Evolutionary conservation across 495 filamentous ascomycete genomes (phyloP).

Genomic region (Margaritispora aquatica): DNA sequence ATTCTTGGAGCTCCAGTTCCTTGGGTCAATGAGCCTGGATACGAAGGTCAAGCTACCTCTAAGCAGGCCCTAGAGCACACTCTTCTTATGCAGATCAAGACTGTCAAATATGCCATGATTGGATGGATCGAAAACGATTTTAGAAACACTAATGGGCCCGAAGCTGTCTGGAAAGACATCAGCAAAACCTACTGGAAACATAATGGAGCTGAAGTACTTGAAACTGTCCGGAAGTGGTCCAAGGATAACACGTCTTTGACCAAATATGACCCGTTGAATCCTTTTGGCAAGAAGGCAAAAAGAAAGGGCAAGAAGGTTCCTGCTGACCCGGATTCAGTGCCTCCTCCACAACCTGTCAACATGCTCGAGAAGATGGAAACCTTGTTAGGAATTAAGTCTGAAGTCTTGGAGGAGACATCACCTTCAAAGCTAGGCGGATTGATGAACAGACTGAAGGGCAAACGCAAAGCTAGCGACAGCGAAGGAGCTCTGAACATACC

Average conservation of each 20-base stretch:
- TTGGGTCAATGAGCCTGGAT: slow-evolving; percentile 52
- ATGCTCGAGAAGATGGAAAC: slow-evolving; percentile 6
- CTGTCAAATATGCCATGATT: slow-evolving; percentile 39
- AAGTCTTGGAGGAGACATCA: background rate
- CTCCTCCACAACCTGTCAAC: background rate
- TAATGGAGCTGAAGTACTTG: slow-evolving; percentile 3
- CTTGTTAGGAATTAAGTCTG: slow-evolving; percentile 1
- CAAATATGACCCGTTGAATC: background rate
- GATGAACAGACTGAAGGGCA: background rate
- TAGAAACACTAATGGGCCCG: background rate
- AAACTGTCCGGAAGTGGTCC: slow-evolving; percentile 9
- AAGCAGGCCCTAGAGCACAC: slow-evolving; percentile 31
- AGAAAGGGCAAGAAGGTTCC: slow-evolving; percentile 2
- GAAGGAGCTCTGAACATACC: background rate
- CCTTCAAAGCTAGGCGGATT: background rate
- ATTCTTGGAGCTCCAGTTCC: slow-evolving; percentile 48
- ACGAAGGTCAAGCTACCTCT: slow-evolving; percentile 25
- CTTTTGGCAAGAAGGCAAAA: background rate
- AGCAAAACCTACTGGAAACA: slow-evolving; percentile 14
- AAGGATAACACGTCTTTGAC: slow-evolving; percentile 5
- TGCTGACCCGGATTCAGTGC: background rate
- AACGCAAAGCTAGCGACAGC: slow-evolving; percentile 1
- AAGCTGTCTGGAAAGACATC: slow-evolving; percentile 13
- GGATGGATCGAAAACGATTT: slow-evolving; percentile 32
- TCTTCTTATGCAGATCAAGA: slow-evolving; percentile 28